Base-by-base conservation (phyloP, 176 grass and related monocot genomes). In the Oryza coarctata region DNA sequence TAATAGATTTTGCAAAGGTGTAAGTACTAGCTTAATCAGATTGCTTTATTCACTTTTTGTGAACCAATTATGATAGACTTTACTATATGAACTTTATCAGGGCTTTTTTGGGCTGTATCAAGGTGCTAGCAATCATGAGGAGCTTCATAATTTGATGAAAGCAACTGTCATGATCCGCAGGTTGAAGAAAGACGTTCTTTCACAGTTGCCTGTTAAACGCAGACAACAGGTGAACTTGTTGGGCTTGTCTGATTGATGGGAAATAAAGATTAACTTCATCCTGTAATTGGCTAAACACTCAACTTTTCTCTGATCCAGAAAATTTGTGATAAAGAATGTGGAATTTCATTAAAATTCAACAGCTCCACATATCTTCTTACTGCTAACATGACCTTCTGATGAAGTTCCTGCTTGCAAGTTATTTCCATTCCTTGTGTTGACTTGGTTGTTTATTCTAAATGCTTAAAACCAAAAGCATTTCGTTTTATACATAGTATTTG, bases 91-190 rank as follows among this genome's bases (percentile, higher is more conserved):
- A 67, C 14, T 63, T 88, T 27, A 33, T 34, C 82, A 94, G 92
- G 88, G 90, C 6, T 29, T 76, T 14, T 98, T 89, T 73, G 95
- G 95, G 73, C 18, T 86, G 55, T 94, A 89, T 79, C 95, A 98
- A 98, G 95, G 95, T 83, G 95, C 95, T 74, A 98, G 95, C 79
- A 98, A 98, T 79, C 95, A 98, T 34, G 92, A 94, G 36, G 95
- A 94, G 79, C 91, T 98, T 20, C 95, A 98, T 91, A 93, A 89
- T 88, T 87, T 98, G 85, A 93, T 98, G 90, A 98, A 94, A 85
- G 90, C 95, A 84, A 98, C 95, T 40, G 82, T 94, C 71, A 94
- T 98, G 95, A 98, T 98, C 66, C 95, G 92, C 20, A 87, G 95
- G 57, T 86, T 98, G 83, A 98, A 98, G 61, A 98, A 91, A 84